These are phyloP conservation scores for Fraxinus floribunda DNA, from an alignment of 305 asterid species.

Conservation along the genomic window DNA sequence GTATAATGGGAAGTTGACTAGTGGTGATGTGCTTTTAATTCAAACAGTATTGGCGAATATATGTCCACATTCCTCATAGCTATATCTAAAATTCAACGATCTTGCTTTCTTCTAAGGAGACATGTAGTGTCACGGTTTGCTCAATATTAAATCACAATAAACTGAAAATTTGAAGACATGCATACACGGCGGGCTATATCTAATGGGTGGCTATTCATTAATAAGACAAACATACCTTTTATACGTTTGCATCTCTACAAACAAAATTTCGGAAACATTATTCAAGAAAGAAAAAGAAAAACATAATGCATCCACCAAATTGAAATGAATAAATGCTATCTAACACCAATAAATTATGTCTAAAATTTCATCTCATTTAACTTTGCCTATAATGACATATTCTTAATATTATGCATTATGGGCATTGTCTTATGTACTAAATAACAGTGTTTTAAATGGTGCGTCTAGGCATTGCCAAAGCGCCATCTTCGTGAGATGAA, in stretches of 20 bases:
- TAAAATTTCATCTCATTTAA: background rate
- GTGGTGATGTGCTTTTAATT: background rate
- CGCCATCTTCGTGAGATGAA: too few relatives aligned
- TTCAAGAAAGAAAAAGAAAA: slow-evolving; percentile 1
- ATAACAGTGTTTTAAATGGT: too few relatives aligned
- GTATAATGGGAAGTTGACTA: background rate
- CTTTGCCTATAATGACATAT: background rate
- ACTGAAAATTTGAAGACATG: background rate
- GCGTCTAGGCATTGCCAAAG: background rate
- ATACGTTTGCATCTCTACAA: slow-evolving; percentile 5
- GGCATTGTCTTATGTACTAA: background rate
- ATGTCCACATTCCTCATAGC: background rate
- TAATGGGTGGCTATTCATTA: slow-evolving; percentile 15
- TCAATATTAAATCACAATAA: slow-evolving; percentile 1
- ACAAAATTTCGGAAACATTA: background rate
- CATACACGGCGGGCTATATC: slow-evolving; percentile 20
- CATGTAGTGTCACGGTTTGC: background rate
- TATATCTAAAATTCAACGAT: background rate
- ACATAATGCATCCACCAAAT: background rate
- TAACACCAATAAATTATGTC: background rate
- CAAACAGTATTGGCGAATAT: background rate
- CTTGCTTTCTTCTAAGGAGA: background rate
- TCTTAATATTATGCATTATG: background rate
- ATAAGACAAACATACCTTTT: slow-evolving; percentile 32
- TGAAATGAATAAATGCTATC: background rate